Percentiles rank a stretch among this genome's conserved stretches.
Evolutionary conservation across 2,329 filamentous ascomycete genomes (phyloP).

Genomic region (Monosporascus sp.): DNA sequence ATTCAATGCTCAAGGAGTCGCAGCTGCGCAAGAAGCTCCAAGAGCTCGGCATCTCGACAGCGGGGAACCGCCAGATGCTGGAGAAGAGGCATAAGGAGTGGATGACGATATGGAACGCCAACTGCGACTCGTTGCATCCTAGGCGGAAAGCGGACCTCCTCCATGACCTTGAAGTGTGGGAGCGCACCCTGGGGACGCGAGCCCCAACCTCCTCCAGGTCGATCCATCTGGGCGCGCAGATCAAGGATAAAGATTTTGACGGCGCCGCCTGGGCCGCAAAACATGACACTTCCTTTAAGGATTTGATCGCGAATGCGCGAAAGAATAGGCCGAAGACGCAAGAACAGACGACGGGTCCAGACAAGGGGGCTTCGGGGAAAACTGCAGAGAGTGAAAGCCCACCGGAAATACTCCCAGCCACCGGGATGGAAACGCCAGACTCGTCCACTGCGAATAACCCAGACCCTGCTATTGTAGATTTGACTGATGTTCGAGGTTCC

Average conservation of each 20-base stretch:
- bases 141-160: slow-evolving; percentile 67
- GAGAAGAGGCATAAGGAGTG: slow-evolving; percentile 85
- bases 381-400: background rate
- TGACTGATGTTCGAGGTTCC: background rate
- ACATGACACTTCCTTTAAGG: slow-evolving; percentile 71
- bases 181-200: slow-evolving; percentile 68
- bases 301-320: slow-evolving; percentile 72
- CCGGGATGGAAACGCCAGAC: slow-evolving; percentile 7
- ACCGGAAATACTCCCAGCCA: slow-evolving; percentile 3
- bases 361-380: slow-evolving; percentile 15
- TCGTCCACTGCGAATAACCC: background rate
- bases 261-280: slow-evolving; percentile 66
- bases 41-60: slow-evolving; percentile 71
- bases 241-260: slow-evolving; percentile 89
- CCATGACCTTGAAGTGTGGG: slow-evolving; percentile 79
- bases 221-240: slow-evolving; percentile 38
- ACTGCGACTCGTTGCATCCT: slow-evolving; percentile 77
- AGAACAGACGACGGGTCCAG: slow-evolving; percentile 18
- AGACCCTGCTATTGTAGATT: background rate
- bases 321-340: slow-evolving; percentile 43
- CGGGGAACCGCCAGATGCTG: slow-evolving; percentile 63
- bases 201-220: slow-evolving; percentile 36
- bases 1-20: slow-evolving; percentile 77
- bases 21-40: slow-evolving; percentile 73
- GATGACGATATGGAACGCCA: slow-evolving; percentile 94